These are phyloP conservation scores for Blastobotrys chiropterorum DNA, from an alignment of 805 yeast genomes.

Conservation along the genomic window DNA sequence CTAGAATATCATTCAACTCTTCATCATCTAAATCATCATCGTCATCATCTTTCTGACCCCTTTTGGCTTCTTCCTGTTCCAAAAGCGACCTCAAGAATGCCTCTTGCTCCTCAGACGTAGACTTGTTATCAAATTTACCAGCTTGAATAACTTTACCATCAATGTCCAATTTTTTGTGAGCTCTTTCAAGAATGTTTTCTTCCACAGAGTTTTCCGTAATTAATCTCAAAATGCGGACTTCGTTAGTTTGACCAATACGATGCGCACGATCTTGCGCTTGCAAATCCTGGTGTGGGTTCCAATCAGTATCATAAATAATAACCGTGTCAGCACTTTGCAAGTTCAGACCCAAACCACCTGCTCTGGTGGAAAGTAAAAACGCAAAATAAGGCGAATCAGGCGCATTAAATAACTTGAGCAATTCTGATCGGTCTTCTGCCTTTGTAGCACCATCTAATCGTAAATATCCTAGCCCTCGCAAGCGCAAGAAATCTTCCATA, in stretches of 20 bases:
- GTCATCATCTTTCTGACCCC: slow-evolving; percentile 45
- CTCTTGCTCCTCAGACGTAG: slow-evolving; percentile 95
- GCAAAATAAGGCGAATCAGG: slow-evolving; percentile 81
- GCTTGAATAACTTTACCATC: slow-evolving; percentile 99
- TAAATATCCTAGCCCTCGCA: slow-evolving; percentile 66
- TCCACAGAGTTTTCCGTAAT: slow-evolving; percentile 92
- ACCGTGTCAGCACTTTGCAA: slow-evolving; percentile 97
- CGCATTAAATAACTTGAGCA: slow-evolving; percentile 76
- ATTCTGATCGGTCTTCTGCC: slow-evolving; percentile 87
- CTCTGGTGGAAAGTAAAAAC: slow-evolving; percentile 87
- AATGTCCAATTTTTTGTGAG: slow-evolving; percentile 86
- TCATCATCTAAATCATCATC: slow-evolving; percentile 74
- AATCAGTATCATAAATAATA: slow-evolving; percentile 93
- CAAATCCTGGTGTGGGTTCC: slow-evolving; percentile 99
- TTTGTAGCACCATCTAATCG: slow-evolving; percentile 93
- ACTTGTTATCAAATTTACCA: slow-evolving; percentile 95
- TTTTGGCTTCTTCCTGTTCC: slow-evolving; percentile 71
- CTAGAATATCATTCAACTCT: slow-evolving; percentile 78
- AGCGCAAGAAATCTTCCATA: slow-evolving; percentile 88
- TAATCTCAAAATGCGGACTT: slow-evolving; percentile 84
- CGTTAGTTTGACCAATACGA: slow-evolving; percentile 96
- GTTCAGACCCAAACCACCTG: slow-evolving; percentile 96
- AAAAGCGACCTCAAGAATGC: slow-evolving; percentile 80
- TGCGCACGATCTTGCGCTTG: slow-evolving; percentile 99
- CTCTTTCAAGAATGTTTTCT: slow-evolving; percentile 87